Evolutionary conservation across 805 yeast species (phyloP).

Genomic region (Pichia occidentalis): DNA sequence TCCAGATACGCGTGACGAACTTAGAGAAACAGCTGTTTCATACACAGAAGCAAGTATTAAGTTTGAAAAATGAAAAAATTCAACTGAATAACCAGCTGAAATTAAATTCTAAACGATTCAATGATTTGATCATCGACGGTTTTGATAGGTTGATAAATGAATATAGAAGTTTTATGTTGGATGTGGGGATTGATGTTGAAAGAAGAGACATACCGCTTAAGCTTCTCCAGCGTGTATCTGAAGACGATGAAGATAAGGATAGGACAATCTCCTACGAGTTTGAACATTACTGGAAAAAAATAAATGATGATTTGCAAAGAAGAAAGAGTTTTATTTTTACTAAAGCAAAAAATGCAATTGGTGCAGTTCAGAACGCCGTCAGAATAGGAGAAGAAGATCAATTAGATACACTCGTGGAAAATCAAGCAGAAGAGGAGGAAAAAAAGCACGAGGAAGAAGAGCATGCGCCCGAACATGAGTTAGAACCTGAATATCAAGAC

Average conservation of each 20-base stretch:
- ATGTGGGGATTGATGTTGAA: constrained; percentile 12
- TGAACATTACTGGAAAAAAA: constrained; percentile 11
- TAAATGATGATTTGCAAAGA: constrained; percentile 29
- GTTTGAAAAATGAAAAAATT: constrained; percentile 19
- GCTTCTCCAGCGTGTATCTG: background rate
- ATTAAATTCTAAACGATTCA: constrained; percentile 9
- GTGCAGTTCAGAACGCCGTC: background rate
- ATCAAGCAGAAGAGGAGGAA: background rate
- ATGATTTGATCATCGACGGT: constrained; percentile 11
- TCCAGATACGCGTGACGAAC: constrained; percentile 44
- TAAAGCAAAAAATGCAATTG: background rate
- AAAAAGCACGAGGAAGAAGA: no score
- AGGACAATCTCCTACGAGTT: background rate
- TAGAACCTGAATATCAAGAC: constrained; percentile 25
- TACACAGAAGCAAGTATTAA: constrained; percentile 24
- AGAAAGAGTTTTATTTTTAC: constrained; percentile 38
- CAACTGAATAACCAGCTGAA: constrained; percentile 14
- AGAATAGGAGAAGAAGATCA: constrained; percentile 2
- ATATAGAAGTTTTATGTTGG: constrained; percentile 9
- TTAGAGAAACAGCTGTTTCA: constrained; percentile 41
- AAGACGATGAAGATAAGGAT: background rate
- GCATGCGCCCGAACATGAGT: constrained; percentile 6
- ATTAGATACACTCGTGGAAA: constrained; percentile 12
- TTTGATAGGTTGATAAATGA: constrained; percentile 15
- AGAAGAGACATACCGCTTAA: background rate